Conservation (phyloP, 1,284 basidiomycete species). For the Puccinia coronata region DNA sequence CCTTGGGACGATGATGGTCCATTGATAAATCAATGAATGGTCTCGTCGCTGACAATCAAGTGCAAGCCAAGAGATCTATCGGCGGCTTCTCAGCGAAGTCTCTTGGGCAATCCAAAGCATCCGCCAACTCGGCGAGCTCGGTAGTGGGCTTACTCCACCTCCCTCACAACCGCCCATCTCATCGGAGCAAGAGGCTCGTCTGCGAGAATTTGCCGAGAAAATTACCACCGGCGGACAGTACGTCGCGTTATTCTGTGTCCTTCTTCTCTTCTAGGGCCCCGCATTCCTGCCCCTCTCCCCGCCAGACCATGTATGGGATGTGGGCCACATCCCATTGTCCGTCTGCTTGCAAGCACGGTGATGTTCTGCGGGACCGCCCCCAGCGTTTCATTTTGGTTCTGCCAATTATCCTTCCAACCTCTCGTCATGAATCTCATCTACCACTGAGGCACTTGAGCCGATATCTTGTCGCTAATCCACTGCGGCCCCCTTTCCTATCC, state of each 20-base stretch:
- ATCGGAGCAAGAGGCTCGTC: conserved; percentile 26
- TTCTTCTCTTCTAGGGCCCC: background rate
- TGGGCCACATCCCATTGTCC: too few relatives aligned
- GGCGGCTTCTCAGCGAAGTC: conserved; percentile 27
- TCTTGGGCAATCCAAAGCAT: conserved; percentile 42
- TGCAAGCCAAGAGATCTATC: conserved; percentile 26
- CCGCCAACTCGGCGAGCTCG: conserved; percentile 33
- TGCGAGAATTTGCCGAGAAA: conserved; percentile 38
- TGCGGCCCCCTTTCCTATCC: background rate
- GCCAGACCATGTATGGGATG: too few relatives aligned
- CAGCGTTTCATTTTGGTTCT: background rate
- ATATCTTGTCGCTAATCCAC: background rate
- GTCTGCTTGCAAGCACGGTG: background rate
- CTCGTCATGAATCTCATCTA: background rate
- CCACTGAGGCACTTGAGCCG: background rate
- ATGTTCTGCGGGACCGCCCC: background rate
- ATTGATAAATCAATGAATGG: too few relatives aligned
- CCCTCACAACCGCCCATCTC: background rate
- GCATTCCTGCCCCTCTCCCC: too few relatives aligned
- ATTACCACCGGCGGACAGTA: conserved; percentile 17
- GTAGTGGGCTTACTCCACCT: conserved; percentile 22
- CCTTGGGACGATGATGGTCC: too few relatives aligned
- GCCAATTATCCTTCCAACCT: background rate
- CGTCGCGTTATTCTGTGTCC: background rate
- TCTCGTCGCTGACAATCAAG: background rate